A percentile compares a stretch with the other conserved stretches of the same genome.
phyloP scores from a whole-genome alignment of 306 rosid genomes.

The Astragalus glycyphyllos region DNA sequence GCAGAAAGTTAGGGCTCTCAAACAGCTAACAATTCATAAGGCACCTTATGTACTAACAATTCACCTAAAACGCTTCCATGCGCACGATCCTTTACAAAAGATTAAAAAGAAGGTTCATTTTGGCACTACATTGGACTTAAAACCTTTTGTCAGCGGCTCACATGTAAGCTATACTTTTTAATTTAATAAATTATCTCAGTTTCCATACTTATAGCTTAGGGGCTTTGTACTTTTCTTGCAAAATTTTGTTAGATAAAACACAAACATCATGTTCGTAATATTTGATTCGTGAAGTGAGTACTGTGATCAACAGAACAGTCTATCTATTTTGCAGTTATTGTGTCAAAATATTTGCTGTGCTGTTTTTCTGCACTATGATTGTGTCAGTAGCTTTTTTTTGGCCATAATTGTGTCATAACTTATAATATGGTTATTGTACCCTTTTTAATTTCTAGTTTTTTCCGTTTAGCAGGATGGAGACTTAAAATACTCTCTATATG shows the following conservation, averaged over 20 bases:
- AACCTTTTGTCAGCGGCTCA: conserved; percentile 88
- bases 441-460: conserved; percentile 30
- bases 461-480: conserved; percentile 67
- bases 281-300: neutral
- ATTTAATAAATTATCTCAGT: neutral
- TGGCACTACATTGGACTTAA: conserved; percentile 70
- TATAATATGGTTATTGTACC: conserved; percentile 3
- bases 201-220: neutral
- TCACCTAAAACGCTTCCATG: conserved; percentile 87
- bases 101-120: conserved; percentile 84
- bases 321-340: neutral
- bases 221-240: neutral
- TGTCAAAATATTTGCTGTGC: neutral
- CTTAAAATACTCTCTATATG: conserved; percentile 88
- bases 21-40: conserved; percentile 88
- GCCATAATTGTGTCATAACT: conserved; percentile 19
- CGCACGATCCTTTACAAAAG: conserved; percentile 76
- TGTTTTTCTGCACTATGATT: neutral
- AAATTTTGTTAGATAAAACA: neutral
- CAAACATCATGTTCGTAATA: neutral
- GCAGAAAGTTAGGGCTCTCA: conserved; percentile 88
- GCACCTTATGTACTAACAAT: conserved; percentile 88
- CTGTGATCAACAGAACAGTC: neutral
- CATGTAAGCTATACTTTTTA: conserved; percentile 54
- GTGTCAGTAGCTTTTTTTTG: too few species aligned